Evolutionary conservation across 2,329 filamentous ascomycete species (phyloP), one percentile per base, ranked within the genome.

Genomic region (Trichoderma citrinoviride): DNA sequence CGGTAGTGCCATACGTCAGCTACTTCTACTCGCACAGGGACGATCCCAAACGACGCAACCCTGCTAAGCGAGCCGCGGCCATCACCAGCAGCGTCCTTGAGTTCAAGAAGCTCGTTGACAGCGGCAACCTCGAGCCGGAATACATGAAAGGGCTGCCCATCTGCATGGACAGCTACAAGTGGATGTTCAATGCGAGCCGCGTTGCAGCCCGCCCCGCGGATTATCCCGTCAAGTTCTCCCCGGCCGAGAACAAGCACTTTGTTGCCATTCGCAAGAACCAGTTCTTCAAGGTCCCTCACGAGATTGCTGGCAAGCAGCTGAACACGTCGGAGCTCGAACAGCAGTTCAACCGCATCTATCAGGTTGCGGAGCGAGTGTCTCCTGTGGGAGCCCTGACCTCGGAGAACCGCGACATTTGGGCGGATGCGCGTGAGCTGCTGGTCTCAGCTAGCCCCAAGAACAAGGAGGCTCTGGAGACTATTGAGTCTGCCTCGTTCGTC

Each of bases 1-100:
- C 95, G 12, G 92, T 99, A 53, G 91, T 98, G 19, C 95, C 95
- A 67, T 99, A 98, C 76, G 95, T 99, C 74, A 97, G 92, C 79
- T 99, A 99, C 85, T 99, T 99, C 82, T 99, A 99, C 83, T 97
- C 93, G 63, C 94, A 98, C 82, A 88, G 92, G 70, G 95, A 99
- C 78, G 96, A 99, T 79, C 88, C 92, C 71, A 86, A 89, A 75
- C 87, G 94, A 70, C 88, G 93, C 68, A 87, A 97, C 77, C 95
- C 95, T 0, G 89, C 90, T 68, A 96, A 96, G 84, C 91, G 95
- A 68, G 95, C 95, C 3, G 95, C 95, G 4, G 93, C 94, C 69
- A 90, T 99, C 70, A 88, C 91, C 1, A 92, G 91, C 1, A 90
- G 92, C 7, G 90, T 87, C 1, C 85, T 99, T 44, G 92, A 96